Conservation (phyloP, 306 rosid genomes). For the Trifolium repens region DNA sequence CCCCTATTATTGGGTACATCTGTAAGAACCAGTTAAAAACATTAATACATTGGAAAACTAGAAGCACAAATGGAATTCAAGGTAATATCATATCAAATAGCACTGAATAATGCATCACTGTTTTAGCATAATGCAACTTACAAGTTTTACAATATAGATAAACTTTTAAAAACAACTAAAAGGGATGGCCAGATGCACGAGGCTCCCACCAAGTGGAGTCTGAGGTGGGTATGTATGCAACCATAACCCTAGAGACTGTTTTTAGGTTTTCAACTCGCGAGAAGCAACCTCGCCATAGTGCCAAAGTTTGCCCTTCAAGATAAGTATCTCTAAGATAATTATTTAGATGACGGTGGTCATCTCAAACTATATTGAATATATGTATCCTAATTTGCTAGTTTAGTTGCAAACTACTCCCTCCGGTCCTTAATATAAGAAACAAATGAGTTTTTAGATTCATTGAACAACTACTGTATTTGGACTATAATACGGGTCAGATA, state of each 20-base stretch:
- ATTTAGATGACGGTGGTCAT: constrained; percentile 13
- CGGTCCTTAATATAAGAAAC: too few species aligned
- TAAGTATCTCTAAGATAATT: constrained; percentile 10
- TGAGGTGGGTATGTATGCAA: neutral
- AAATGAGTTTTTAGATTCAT: too few species aligned
- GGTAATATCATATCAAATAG: constrained; percentile 27
- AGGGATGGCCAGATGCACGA: neutral
- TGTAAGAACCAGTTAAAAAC: constrained; percentile 40
- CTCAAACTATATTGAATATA: constrained; percentile 34
- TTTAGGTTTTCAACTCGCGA: neutral
- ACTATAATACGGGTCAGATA: too few species aligned
- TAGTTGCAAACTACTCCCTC: neutral
- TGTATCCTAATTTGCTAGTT: neutral
- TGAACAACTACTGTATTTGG: too few species aligned
- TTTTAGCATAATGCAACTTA: constrained; percentile 1
- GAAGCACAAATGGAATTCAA: constrained; percentile 16
- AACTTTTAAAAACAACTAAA: constrained; percentile 7
- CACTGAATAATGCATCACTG: constrained; percentile 12
- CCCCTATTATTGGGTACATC: constrained; percentile 75
- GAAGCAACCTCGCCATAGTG: neutral
- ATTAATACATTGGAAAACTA: constrained; percentile 26
- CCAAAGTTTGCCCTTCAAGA: neutral
- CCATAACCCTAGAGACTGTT: neutral
- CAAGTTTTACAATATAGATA: constrained; percentile 7
- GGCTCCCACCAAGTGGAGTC: neutral